Conservation (phyloP, 164 flowering plant genomes). For the Aristolochia fimbriata region DNA sequence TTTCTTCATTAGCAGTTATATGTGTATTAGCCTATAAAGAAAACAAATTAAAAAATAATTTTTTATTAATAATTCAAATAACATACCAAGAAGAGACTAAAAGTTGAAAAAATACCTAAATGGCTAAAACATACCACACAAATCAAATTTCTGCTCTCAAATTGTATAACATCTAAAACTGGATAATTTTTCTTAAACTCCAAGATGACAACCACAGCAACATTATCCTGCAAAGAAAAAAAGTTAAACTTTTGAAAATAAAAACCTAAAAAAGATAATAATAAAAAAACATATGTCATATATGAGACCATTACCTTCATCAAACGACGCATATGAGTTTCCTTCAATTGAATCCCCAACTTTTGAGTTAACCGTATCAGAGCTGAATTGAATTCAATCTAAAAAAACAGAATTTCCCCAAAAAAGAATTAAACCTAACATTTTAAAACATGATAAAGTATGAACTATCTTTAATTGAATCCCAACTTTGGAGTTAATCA, state of each 20-base stretch:
- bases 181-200: constrained; percentile 13
- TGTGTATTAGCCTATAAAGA: constrained; percentile 36
- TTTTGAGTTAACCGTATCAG: constrained; percentile 2
- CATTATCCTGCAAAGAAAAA: constrained; percentile 23
- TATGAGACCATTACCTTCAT: constrained; percentile 18
- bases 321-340: constrained; percentile 8
- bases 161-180: constrained; percentile 8
- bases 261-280: background rate
- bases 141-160: constrained; percentile 10
- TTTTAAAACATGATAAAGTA: too few relatives aligned
- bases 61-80: background rate
- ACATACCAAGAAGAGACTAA: background rate
- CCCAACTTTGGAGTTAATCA: constrained; percentile 8
- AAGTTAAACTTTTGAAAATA: background rate
- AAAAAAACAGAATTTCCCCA: too few relatives aligned
- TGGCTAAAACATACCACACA: constrained; percentile 33
- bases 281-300: background rate
- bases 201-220: constrained; percentile 24
- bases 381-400: too few relatives aligned
- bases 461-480: too few relatives aligned
- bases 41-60: background rate
- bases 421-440: too few relatives aligned
- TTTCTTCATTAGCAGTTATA: constrained; percentile 11
- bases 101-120: background rate
- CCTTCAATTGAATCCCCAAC: background rate